Evolutionary conservation across 371 early-diverging fungal genomes (phyloP).

Genomic region (Enteropsectra breve): DNA sequence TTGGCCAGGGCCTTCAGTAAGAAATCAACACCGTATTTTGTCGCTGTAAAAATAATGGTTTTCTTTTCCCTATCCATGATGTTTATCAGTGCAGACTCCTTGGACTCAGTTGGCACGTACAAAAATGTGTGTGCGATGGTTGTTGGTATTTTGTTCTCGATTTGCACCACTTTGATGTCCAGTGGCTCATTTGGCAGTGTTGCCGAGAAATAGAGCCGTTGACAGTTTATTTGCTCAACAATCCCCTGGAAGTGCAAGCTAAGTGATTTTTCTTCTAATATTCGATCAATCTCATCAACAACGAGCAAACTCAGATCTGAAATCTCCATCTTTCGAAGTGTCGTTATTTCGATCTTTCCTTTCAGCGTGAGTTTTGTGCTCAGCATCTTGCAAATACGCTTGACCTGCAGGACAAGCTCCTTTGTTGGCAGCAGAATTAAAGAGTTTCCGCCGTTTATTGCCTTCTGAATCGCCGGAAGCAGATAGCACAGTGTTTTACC

Average conservation of each 20-base stretch:
- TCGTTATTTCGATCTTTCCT: conserved; percentile 33
- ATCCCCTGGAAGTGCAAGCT: conserved; percentile 40
- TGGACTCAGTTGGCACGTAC: conserved; percentile 42
- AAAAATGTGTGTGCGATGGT: conserved; percentile 43
- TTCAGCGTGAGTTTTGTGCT: conserved; percentile 29
- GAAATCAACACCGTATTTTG: conserved; percentile 43
- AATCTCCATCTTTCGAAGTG: conserved; percentile 20
- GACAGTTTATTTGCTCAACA: conserved; percentile 39
- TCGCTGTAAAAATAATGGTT: conserved; percentile 49
- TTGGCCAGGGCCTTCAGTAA: conserved; percentile 30
- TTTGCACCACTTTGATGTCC: conserved; percentile 37
- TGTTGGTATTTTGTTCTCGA: conserved; percentile 45
- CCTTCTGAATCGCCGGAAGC: conserved; percentile 78
- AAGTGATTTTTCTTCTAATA: conserved; percentile 57
- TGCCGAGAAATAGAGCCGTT: conserved; percentile 57
- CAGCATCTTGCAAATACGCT: conserved; percentile 28
- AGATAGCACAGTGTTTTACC: conserved; percentile 95
- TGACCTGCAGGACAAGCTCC: conserved; percentile 53
- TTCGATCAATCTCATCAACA: conserved; percentile 60
- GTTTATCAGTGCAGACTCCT: conserved; percentile 40
- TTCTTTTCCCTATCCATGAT: conserved; percentile 34
- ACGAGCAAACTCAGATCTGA: conserved; percentile 47
- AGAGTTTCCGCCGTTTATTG: conserved; percentile 68
- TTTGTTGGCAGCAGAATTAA: conserved; percentile 57
- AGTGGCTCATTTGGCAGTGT: conserved; percentile 52